Evolutionary conservation across 164 flowering plant genomes (phyloP), one percentile per base, ranked within the genome.

Genomic region (Protea cynaroides): DNA sequence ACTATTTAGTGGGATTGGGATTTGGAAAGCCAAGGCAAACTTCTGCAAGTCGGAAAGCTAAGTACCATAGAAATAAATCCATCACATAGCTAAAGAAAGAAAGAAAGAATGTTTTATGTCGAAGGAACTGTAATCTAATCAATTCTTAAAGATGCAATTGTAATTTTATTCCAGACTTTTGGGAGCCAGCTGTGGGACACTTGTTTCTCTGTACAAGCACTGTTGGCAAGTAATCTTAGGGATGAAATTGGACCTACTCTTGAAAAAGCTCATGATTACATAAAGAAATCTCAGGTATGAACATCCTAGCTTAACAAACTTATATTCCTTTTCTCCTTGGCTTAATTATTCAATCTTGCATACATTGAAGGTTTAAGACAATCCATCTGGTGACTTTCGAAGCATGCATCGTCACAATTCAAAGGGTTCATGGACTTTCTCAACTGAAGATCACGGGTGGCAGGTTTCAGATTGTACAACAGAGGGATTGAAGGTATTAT

Each of bases 391-490:
- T 0, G 55, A 81, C 68, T 76, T 67, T 54, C n/a, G 18, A 0
- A 43, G 38, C 24, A 78, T 78, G 84, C 73, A 71, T 64, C 79
- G 84, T 6, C 82, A 82, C 52, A 76, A 78, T 53, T 78, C 84
- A 4, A 80, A 81, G 68, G 87, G 86, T 1, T 58, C 79, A 15
- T 84, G 86, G 86, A 77, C 86, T 15, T 76, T 80, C 64, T 80
- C 82, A 7, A 82, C 82, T 67, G 75, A 74, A 67, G 86, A 82
- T 66, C 84, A 82, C 23, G 88, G 88, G 11, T 82, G 81, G 84
- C 80, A 74, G 69, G 86, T 82, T 38, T 84, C 86, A 1, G 88
- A 84, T 50, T 82, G 84, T 73, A 84, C 88, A 18, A 81, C 84
- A 44, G 85, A 82, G 66, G 77, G 77, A 19, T 49, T 84, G 11